Base-by-base conservation (phyloP, 1,284 basidiomycete genomes). In the Puccinia hordei region DNA sequence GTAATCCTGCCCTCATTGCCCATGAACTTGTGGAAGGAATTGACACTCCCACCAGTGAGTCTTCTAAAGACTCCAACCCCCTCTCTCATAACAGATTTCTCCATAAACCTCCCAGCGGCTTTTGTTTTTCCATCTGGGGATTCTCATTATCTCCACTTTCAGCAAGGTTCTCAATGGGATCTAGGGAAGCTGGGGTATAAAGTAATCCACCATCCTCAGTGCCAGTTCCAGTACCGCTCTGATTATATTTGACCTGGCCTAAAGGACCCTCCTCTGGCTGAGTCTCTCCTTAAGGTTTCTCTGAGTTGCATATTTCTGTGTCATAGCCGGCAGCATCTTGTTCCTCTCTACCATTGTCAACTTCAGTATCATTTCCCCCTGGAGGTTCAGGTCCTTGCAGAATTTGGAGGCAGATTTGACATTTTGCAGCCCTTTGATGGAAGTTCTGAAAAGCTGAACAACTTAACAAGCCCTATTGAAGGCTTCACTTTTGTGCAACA, bases 401-500 rank as follows among this genome's bases (percentile, higher is more conserved):
- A 91, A 84, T 99, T 99, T 84, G 97, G 97, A 9, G 90, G 93
- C 84, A 86, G 88, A 1, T 92, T 97, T 81, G 93, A 98, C 81
- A 89, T 98, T 55, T 87, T 99, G 30, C 96, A 98, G 71, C 83
- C 90, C 90, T 1, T 96, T 97, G 85, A 90, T 91, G 81, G 90
- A 90, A 75, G 90, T 85, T 15, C 86, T 91, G 0, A 88, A 89
- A 15, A 92, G 96, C 86, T 92, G 90, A 1, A 92, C 93, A 83
- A 89, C 90, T 75, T 94, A 12, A 90, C 91, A 6, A 90, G 90
- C 83, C 89, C 98, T 81, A 90, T 99, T 86, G 89, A 90, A 82
- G 90, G 91, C 61, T 96, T 99, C 88, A 90, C 89, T 66, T 99
- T 99, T 87, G 89, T 92, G 81, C 97, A 99, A 85, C 90, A 91